Evolutionary conservation across 2,329 filamentous ascomycete species (phyloP), one percentile per base, ranked within the genome.

Genomic region (Chaetomium strumarium): DNA sequence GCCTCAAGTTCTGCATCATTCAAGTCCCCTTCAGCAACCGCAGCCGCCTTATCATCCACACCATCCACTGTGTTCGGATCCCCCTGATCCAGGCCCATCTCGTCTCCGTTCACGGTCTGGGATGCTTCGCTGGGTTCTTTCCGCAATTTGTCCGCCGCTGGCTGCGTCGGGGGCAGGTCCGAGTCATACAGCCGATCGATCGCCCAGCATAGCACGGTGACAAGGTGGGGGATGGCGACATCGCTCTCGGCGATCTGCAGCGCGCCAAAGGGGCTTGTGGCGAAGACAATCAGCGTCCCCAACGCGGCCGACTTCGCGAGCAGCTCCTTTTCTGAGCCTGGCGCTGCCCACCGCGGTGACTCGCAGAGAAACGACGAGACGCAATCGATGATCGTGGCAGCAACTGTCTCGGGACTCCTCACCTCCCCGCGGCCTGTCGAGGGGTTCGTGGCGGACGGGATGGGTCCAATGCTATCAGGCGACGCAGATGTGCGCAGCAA

Each of bases 101-200:
- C 17, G 13, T 58, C 51, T 8, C 31, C 29, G 0, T 5, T 16
- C 34, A 36, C 19, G 1, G 13, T 17, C 16, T 8, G 12, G 2
- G 36, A 24, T 13, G 24, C 24, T 24, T 24, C 30, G n/a, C 19
- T 43, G 7, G 37, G 24, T 24, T 24, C 24, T 7, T 24, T 24
- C 24, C 24, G 24, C 7, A 49, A 31, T 30, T 11, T 33, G 36
- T 36, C 36, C 6, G n/a, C 7, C n/a, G 14, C 29, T n/a, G 16
- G 5, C 48, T 24, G 46, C 1, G 53, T 19, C 5, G 47, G 43
- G 5, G 60, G 45, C 19, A 57, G 75, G 20, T 75, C 70, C 17
- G 78, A 71, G 5, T 86, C 78, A 64, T 90, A 87, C 17, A 96
- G 71, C 58, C 86, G 82, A 58, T 90, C 86, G 53, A 93, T 84